Evolutionary conservation across 2,329 filamentous ascomycete genomes (phyloP), one percentile per base, ranked within the genome.

Genomic region (Paecilomyces variotii): DNA sequence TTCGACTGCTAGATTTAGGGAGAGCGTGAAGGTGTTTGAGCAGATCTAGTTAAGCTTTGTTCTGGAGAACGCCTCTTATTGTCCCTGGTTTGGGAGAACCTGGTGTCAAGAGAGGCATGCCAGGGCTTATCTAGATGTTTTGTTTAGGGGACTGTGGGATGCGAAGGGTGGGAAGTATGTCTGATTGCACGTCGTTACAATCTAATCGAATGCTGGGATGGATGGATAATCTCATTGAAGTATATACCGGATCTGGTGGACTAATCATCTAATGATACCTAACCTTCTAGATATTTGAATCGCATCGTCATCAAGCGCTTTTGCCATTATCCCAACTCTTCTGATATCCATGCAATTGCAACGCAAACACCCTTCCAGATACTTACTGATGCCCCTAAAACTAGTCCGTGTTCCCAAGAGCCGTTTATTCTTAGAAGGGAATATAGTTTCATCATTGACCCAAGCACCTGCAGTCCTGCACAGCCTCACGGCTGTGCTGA

Each of bases 11-110:
- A 78, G 77, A 57, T 83, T 80, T 3, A 76, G 84, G 63, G 80
- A 77, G 11, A 87, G 85, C 67, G 68, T 87, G 65, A 72, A 76
- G 34, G 83, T 83, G 1, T 85, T 87, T 62, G 72, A 68, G 10
- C 72, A 73, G n/a, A 78, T 84, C n/a, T 45, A 19, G 19, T 19
- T 19, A 4, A 45, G 7, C 39, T 2, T 45, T 19, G 5, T 19
- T 6, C 14, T 19, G n/a, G 14, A 19, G 12, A 6, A 19, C 59
- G 25, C 61, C 63, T n/a, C 55, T 60, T 39, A 57, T 65, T n/a
- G 61, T 62, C 26, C 61, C 64, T 51, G 64, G 64, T 2, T 32
- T 64, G 25, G 64, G 64, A 9, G 64, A 65, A 59, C 64, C 63
- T 11, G 64, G 64, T 57, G 64, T 65, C n/a, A 65, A 65, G 62